Conservation (phyloP, 2,329 filamentous ascomycete genomes). For the Sporothrix humicola region DNA sequence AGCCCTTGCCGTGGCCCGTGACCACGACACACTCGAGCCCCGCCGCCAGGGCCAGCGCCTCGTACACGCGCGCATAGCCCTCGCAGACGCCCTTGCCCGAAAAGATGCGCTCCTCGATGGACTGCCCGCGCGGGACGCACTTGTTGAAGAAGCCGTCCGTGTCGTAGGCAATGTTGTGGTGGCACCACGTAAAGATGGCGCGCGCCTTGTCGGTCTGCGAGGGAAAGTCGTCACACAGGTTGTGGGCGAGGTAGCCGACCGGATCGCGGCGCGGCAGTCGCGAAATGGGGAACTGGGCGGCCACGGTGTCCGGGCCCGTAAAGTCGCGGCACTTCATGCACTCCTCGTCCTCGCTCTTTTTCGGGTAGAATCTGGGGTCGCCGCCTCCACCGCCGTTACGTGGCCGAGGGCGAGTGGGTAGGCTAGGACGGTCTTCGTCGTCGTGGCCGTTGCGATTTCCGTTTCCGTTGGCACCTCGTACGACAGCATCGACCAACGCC, state of each 20-base stretch:
- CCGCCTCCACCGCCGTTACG: slow-evolving; percentile 22
- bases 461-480: slow-evolving; percentile 37
- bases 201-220: slow-evolving; percentile 90
- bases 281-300: slow-evolving; percentile 74
- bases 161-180: slow-evolving; percentile 92
- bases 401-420: slow-evolving; percentile 38
- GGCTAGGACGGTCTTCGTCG: neutral
- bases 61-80: slow-evolving; percentile 85
- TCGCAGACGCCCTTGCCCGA: slow-evolving; percentile 86
- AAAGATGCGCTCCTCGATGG: slow-evolving; percentile 74
- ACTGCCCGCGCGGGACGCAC: slow-evolving; percentile 65
- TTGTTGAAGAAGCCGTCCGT: slow-evolving; percentile 77
- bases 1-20: slow-evolving; percentile 84
- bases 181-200: slow-evolving; percentile 92
- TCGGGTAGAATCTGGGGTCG: slow-evolving; percentile 22
- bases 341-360: slow-evolving; percentile 40
- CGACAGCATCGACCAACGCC: slow-evolving; percentile 56
- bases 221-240: slow-evolving; percentile 78
- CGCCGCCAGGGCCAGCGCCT: slow-evolving; percentile 75
- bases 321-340: slow-evolving; percentile 91
- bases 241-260: slow-evolving; percentile 74
- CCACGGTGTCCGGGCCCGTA: slow-evolving; percentile 77
- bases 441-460: neutral
- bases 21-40: slow-evolving; percentile 80
- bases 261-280: slow-evolving; percentile 70